phyloP scores from a whole-genome alignment of 2,329 filamentous ascomycete genomes.

The Aspergillus versicolor region DNA sequence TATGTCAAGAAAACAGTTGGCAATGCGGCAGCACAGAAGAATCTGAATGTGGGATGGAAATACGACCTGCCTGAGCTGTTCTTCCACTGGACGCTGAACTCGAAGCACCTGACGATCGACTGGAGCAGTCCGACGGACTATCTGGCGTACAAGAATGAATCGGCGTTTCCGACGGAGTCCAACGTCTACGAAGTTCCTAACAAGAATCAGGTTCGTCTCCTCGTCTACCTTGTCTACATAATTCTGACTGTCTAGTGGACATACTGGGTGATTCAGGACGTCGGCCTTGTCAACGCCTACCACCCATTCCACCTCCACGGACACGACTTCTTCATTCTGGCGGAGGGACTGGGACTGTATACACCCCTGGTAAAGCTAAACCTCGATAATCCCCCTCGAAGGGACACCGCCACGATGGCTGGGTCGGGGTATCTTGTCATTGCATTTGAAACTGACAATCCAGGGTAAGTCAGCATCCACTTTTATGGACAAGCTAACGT shows the following conservation, averaged over 20 bases:
- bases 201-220: no score
- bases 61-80: constrained; percentile 14
- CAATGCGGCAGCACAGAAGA: constrained; percentile 16
- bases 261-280: constrained; percentile 16
- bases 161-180: constrained; percentile 11
- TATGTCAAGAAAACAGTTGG: constrained; percentile 13
- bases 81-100: constrained; percentile 36
- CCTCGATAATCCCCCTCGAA: constrained; percentile 12
- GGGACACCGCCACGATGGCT: constrained; percentile 14
- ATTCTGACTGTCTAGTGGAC: constrained; percentile 4
- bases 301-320: constrained; percentile 50
- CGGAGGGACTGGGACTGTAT: constrained; percentile 42
- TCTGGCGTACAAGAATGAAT: constrained; percentile 17
- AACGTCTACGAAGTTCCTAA: no score
- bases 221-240: no score
- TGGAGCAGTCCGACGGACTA: constrained; percentile 32
- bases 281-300: constrained; percentile 13
- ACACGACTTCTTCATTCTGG: constrained; percentile 48
- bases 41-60: neutral
- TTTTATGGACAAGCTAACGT: no score
- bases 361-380: constrained; percentile 5
- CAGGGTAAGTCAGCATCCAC: constrained; percentile 1
- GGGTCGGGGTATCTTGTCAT: constrained; percentile 12
- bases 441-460: constrained; percentile 11
- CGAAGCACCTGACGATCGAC: constrained; percentile 29